Evolutionary conservation across 2,329 filamentous ascomycete genomes (phyloP), one percentile per base, ranked within the genome.

Genomic region (Cercospora beticola): DNA sequence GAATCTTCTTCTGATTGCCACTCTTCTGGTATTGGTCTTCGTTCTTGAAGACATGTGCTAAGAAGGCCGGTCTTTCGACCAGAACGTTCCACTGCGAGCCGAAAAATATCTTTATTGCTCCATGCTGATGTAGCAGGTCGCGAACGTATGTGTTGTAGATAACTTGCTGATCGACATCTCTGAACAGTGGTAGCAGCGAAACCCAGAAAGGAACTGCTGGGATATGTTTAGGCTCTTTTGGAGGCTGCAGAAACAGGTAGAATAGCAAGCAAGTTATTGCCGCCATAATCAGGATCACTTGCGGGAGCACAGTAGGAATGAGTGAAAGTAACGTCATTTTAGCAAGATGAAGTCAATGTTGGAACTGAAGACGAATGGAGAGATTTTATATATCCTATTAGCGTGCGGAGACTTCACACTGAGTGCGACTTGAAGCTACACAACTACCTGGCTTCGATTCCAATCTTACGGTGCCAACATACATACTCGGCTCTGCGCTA

Each of bases 31-130:
- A 67, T 18, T 18, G 9, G 46, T 67, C 57, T 36, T 62, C 64
- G n/a, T 62, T 21, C n/a, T 57, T 52, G 58, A 67, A 62, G 12
- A 67, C 52, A 10, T 67, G 36, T 7, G 36, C 58, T 26, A 67
- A 18, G 31, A 52, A 60, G 14, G 18, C 30, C 26, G 64, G 58
- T 31, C 59, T 36, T 28, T 30, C 8, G 21, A 67, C 58, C 23
- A 67, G 58, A 16, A 67, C 28, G 43, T 62, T 67, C 64, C 64
- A 67, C 26, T 62, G 64, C 21, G 23, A 30, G 33, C 23, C 64
- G 40, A 67, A 67, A n/a, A 52, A 67, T 40, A 67, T 67, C 40
- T 67, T 67, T 58, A 67, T 31, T 2, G 64, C 64, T 16, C 64
- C 64, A 26, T 67, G 30, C 10, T 56, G n/a, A 21, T 46, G n/a